A percentile compares a stretch with the other conserved stretches of the same genome.
Evolutionary conservation across 805 yeast species (phyloP).

Genomic region (Candida tallmaniae): DNA sequence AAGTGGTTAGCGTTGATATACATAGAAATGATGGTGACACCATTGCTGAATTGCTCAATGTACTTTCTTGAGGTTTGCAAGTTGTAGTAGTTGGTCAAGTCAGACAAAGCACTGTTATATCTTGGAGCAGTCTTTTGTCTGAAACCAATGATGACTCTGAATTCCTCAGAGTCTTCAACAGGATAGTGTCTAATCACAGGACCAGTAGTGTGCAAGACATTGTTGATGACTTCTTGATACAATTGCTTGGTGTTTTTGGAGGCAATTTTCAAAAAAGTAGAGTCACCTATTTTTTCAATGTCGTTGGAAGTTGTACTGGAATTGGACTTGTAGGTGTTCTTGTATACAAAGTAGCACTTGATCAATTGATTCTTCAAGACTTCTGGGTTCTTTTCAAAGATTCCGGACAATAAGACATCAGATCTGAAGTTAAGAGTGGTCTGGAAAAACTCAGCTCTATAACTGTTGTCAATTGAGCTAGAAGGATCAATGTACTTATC

Average conservation of each 20-base stretch:
- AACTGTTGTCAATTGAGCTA: slow-evolving; percentile 34
- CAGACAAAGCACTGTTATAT: slow-evolving; percentile 80
- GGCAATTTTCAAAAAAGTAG: slow-evolving; percentile 71
- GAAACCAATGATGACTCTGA: slow-evolving; percentile 84
- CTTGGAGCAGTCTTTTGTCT: slow-evolving; percentile 80
- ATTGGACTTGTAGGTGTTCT: slow-evolving; percentile 38
- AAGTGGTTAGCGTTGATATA: slow-evolving; percentile 61
- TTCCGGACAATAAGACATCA: slow-evolving; percentile 42
- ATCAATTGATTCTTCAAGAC: slow-evolving; percentile 45
- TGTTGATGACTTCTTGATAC: slow-evolving; percentile 66
- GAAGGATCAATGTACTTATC: slow-evolving; percentile 67
- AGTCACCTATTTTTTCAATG: slow-evolving; percentile 70
- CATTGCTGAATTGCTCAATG: slow-evolving; percentile 90
- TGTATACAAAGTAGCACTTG: slow-evolving; percentile 79
- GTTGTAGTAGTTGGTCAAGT: slow-evolving; percentile 85
- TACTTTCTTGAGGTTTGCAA: slow-evolving; percentile 82
- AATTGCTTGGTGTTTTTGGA: slow-evolving; percentile 73
- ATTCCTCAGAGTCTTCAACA: slow-evolving; percentile 74
- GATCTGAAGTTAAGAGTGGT: slow-evolving; percentile 51
- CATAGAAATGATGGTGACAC: slow-evolving; percentile 80
- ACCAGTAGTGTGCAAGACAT: slow-evolving; percentile 74
- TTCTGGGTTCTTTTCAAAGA: slow-evolving; percentile 25
- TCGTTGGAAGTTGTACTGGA: slow-evolving; percentile 32
- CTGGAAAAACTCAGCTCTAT: slow-evolving; percentile 74
- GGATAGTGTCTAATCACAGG: slow-evolving; percentile 89